phyloP scores from a whole-genome alignment of 805 yeast species.

The Cyberlindnera americana region DNA sequence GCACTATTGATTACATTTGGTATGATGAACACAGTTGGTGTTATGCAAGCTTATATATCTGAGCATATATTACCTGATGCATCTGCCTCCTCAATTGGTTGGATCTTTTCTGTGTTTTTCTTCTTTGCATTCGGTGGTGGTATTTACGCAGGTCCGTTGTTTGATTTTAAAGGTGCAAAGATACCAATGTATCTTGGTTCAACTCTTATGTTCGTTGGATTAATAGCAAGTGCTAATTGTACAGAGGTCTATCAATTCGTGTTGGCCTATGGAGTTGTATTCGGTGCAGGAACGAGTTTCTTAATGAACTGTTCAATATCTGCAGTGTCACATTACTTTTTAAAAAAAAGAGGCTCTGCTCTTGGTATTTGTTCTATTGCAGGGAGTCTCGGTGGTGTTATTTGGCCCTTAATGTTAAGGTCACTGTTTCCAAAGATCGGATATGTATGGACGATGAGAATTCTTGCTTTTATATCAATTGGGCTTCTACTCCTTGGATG shows the following conservation, averaged over 20 bases:
- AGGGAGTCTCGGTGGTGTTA: conserved; percentile 45
- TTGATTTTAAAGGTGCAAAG: conserved; percentile 56
- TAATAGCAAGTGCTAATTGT: conserved; percentile 41
- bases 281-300: conserved; percentile 44
- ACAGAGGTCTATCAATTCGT: conserved; percentile 45
- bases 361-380: conserved; percentile 43
- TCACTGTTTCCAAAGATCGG: conserved; percentile 38
- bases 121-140: conserved; percentile 30
- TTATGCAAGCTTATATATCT: conserved; percentile 60
- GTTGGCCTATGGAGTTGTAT: conserved; percentile 43
- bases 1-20: conserved; percentile 57
- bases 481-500: conserved; percentile 28
- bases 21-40: conserved; percentile 61
- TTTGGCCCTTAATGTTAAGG: conserved; percentile 42
- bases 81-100: conserved; percentile 51
- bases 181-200: conserved; percentile 44
- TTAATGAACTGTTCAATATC: conserved; percentile 41
- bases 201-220: conserved; percentile 39
- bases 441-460: conserved; percentile 48
- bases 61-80: conserved; percentile 45
- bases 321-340: conserved; percentile 42
- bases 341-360: conserved; percentile 38
- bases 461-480: conserved; percentile 40
- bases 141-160: conserved; percentile 43
- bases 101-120: conserved; percentile 52